phyloP scores from a whole-genome alignment of 208 protist genomes.

The Tritrichomonas foetus region DNA sequence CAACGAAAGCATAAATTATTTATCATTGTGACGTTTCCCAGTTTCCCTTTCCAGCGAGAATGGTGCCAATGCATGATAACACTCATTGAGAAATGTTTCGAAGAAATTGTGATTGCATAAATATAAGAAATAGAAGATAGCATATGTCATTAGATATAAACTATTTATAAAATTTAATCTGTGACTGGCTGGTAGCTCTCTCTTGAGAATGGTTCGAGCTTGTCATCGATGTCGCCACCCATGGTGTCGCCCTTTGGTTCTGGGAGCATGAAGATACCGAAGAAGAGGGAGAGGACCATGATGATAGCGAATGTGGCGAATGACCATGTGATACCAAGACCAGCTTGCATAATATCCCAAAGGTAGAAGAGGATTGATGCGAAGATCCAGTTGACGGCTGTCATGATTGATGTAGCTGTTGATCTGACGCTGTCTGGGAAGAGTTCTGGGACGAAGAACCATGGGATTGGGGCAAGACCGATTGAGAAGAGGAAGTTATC shows the following conservation, averaged over 20 bases:
- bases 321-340: not conserved
- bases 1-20: no score
- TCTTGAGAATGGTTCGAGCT: not conserved
- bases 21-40: no score
- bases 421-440: not conserved
- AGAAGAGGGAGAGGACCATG: not conserved
- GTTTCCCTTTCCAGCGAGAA: no score
- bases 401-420: not conserved
- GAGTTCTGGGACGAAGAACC: not conserved
- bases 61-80: no score
- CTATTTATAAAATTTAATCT: no score
- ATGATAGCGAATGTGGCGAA: not conserved
- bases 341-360: not conserved
- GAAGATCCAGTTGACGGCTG: not conserved
- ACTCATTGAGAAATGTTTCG: no score
- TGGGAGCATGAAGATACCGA: not conserved
- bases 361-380: not conserved
- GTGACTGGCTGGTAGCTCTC: no score
- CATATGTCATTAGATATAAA: no score
- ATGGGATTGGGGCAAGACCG: constrained; percentile 20
- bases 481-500: not conserved
- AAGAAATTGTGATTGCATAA: no score
- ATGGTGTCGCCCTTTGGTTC: not conserved
- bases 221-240: not conserved
- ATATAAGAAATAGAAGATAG: no score